Base-by-base conservation (phyloP, 805 yeast species). In the Schwanniomyces pseudopolymorphus region DNA sequence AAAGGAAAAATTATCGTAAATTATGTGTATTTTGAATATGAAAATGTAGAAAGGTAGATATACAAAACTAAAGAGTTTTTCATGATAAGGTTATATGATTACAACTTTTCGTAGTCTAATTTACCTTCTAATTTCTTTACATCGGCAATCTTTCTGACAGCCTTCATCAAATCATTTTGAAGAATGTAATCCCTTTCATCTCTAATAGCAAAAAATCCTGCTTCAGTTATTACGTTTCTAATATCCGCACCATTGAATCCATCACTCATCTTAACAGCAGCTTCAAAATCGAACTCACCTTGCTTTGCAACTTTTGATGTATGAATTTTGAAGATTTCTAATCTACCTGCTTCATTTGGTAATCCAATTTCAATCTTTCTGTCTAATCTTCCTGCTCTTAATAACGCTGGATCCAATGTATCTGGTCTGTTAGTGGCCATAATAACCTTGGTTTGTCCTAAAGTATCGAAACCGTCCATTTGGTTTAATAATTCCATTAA, bases 401-500 rank as follows among this genome's bases (percentile, higher is more conserved):
- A 78, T 57, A 92, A 77, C 3, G 99, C 99, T 11, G 99, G 99
- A 69, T 92, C 99, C 54, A 92, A 77, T 10, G 98, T 94, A 64
- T 92, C 99, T 9, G 99, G 99, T 72, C 99, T 83, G 69, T 92
- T 92, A n/a, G 99, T 92, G 27, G 99, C 99, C 99, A 92, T 92
- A 60, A 92, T 92, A 44, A 92, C 90, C 72, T 92, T 92, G 2
- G 99, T 92, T 69, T 90, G 96, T 22, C 99, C 99, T 60, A 92
- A 78, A 48, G 89, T 87, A 66, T 92, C 98, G 67, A 92, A 92
- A 49, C 99, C 99, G 67, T 92, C 99, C 98, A 92, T 91, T 71
- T 94, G 98, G 64, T 92, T 92, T 59, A 92, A 79, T 63, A 92
- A 76, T 70, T 92, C 99, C 98, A 92, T 91, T 63, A 92, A 77